Conservation (phyloP, 306 rosid genomes). For the Coriaria nepalensis region DNA sequence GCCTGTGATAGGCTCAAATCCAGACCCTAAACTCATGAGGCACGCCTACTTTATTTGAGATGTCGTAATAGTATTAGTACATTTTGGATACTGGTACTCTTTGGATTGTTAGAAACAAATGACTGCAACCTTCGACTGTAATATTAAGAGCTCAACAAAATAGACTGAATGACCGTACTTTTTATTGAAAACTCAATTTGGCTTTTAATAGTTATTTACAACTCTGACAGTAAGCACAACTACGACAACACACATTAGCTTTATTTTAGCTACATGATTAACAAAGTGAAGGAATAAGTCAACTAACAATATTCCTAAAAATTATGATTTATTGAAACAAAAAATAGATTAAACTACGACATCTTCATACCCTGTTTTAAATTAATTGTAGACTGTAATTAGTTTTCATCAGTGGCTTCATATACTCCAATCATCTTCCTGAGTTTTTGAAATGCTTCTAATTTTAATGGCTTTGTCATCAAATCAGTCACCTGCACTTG, state of each 20-base stretch:
- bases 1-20: no score
- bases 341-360: not conserved
- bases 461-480: not conserved
- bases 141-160: no score
- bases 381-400: not conserved
- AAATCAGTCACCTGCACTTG: no score
- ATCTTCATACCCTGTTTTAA: not conserved
- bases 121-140: no score
- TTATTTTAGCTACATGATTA: not conserved
- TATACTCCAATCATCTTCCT: not conserved
- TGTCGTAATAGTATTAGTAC: no score
- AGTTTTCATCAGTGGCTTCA: not conserved
- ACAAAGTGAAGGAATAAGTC: not conserved
- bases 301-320: not conserved
- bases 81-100: no score
- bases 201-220: not conserved
- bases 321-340: not conserved
- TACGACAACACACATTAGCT: not conserved
- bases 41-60: no score
- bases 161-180: no score
- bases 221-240: not conserved
- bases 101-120: no score
- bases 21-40: no score
- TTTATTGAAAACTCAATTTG: no score
- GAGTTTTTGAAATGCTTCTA: not conserved